Evolutionary conservation across 2,329 filamentous ascomycete genomes (phyloP).

Genomic region (Ophiostoma ips): DNA sequence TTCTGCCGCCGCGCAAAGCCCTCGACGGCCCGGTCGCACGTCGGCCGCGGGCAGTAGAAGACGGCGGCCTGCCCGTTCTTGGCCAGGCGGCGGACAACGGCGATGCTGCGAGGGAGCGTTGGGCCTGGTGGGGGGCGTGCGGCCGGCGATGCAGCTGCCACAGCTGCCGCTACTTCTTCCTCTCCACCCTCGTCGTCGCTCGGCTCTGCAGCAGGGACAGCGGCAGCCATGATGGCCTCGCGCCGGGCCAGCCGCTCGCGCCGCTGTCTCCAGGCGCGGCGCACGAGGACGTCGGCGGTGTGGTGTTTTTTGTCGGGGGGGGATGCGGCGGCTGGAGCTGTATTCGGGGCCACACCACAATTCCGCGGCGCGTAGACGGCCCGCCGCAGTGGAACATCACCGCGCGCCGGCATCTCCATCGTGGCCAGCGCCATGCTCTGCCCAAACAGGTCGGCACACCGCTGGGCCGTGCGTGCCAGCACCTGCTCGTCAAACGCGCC

Average conservation of each 20-base stretch:
- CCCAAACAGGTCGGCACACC: slow-evolving; percentile 64
- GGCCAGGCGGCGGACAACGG: neutral
- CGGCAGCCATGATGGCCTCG: neutral
- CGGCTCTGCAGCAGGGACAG: neutral
- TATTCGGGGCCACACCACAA: too few relatives aligned
- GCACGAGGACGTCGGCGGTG: neutral
- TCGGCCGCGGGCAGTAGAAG: slow-evolving; percentile 17
- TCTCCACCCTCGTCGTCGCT: neutral
- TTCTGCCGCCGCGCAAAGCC: slow-evolving; percentile 25
- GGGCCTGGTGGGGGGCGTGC: too few relatives aligned
- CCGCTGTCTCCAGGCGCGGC: neutral
- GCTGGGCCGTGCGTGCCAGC: slow-evolving; percentile 53
- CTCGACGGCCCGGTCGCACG: slow-evolving; percentile 23
- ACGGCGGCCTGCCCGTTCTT: neutral
- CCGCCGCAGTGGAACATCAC: neutral
- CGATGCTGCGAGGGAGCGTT: too few relatives aligned
- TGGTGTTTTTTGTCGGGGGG: neutral
- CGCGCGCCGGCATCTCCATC: slow-evolving; percentile 21
- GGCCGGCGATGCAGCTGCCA: neutral
- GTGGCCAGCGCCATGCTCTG: slow-evolving; percentile 54
- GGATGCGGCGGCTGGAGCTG: too few relatives aligned
- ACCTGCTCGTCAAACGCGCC: slow-evolving; percentile 53
- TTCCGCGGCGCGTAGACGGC: neutral
- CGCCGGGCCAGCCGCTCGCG: neutral
- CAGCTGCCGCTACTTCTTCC: neutral